phyloP scores from a whole-genome alignment of 176 grass and related monocot genomes.

The Stipa capillata region DNA sequence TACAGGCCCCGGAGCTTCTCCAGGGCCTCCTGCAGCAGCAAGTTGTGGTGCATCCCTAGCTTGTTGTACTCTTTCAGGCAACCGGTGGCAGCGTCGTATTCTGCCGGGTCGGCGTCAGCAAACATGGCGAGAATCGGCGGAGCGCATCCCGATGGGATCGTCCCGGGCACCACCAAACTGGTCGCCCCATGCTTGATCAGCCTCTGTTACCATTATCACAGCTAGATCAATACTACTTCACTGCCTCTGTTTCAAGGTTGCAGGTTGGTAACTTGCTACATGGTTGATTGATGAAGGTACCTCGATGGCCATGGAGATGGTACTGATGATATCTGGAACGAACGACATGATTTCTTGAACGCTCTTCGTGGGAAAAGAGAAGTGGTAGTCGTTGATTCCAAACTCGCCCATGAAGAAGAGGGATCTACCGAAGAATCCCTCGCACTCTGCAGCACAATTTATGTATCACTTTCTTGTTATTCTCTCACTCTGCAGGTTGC shows the following conservation, averaged over 20 bases:
- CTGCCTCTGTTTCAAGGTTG: not conserved
- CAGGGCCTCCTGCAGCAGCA: conserved; percentile 18
- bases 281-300: not conserved
- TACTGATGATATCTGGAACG: conserved; percentile 13
- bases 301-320: conserved; percentile 41
- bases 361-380: not conserved
- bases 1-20: conserved; percentile 21
- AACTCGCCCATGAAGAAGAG: conserved; percentile 41
- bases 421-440: conserved; percentile 25
- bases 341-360: conserved; percentile 7
- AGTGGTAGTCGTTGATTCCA: conserved; percentile 38
- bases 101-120: not conserved
- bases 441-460: conserved; percentile 17
- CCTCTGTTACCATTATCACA: not conserved
- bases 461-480: not conserved
- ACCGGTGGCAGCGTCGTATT: conserved; percentile 29
- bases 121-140: conserved; percentile 14
- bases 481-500: not conserved
- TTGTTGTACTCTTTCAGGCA: conserved; percentile 40
- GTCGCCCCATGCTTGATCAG: conserved; percentile 23
- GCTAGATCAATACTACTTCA: not conserved
- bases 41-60: conserved; percentile 37
- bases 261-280: not conserved
- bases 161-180: not conserved
- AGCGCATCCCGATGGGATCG: conserved; percentile 24